These are phyloP conservation scores for Colletotrichum sp. DNA, from an alignment of 2,329 filamentous ascomycete species.

Conservation along the genomic window DNA sequence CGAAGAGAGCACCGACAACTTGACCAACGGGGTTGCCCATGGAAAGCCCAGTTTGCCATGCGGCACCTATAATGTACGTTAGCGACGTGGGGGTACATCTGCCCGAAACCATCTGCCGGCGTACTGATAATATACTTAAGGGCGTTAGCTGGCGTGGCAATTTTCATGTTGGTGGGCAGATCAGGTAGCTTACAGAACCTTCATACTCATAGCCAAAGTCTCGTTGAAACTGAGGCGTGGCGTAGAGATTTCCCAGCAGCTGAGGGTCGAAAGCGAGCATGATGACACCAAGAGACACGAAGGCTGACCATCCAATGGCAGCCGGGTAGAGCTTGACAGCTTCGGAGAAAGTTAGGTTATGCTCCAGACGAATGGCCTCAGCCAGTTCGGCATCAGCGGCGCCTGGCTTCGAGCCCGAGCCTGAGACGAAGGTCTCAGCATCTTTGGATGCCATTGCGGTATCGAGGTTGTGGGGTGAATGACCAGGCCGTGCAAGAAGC, in stretches of 20 bases:
- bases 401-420: neutral
- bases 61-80: slow-evolving; percentile 30
- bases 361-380: slow-evolving; percentile 45
- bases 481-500: neutral
- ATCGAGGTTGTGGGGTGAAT: neutral
- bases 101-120: neutral
- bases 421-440: neutral
- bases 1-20: slow-evolving; percentile 58
- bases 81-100: neutral
- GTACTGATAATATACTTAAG: slow-evolving; percentile 38
- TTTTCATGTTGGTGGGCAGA: neutral
- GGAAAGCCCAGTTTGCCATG: slow-evolving; percentile 52
- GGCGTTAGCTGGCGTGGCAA: neutral
- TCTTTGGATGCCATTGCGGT: slow-evolving; percentile 5
- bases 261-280: slow-evolving; percentile 71
- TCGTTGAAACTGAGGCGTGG: slow-evolving; percentile 60
- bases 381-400: slow-evolving; percentile 27
- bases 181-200: slow-evolving; percentile 32
- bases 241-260: slow-evolving; percentile 66
- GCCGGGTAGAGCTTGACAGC: slow-evolving; percentile 48
- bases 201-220: slow-evolving; percentile 60
- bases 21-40: slow-evolving; percentile 64
- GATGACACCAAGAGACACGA: slow-evolving; percentile 64
- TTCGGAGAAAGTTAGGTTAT: slow-evolving; percentile 39
- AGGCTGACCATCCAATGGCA: slow-evolving; percentile 60